Percentiles rank a stretch among this genome's conserved stretches.
Conservation (phyloP, 2,329 filamentous ascomycete species). For the Juglanconis oblonga region DNA sequence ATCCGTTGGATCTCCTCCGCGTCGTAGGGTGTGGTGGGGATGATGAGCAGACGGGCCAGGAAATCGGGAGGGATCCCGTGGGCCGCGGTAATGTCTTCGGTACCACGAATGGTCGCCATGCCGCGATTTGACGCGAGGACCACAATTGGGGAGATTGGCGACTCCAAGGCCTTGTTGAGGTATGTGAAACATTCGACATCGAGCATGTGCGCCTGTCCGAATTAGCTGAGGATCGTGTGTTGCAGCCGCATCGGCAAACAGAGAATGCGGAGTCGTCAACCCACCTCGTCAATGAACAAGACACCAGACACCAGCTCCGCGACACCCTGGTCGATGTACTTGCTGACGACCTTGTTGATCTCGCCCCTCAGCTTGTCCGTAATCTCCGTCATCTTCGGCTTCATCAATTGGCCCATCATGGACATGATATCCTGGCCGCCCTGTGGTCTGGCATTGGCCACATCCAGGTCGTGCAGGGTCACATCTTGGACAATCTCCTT, state of each 20-base stretch:
- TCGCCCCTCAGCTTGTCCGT: conserved; percentile 93
- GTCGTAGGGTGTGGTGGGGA: conserved; percentile 88
- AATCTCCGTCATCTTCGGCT: conserved; percentile 99
- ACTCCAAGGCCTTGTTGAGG: conserved; percentile 96
- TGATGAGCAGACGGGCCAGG: conserved; percentile 87
- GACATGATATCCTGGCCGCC: conserved; percentile 99
- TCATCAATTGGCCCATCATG: conserved; percentile 99
- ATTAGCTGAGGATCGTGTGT: conserved; percentile 19
- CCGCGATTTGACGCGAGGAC: conserved; percentile 97
- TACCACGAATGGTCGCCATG: conserved; percentile 87
- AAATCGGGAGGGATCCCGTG: conserved; percentile 95
- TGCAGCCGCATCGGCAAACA: conserved; percentile 2
- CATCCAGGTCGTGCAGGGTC: conserved; percentile 92
- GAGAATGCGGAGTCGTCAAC: conserved; percentile 15
- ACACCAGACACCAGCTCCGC: conserved; percentile 98
- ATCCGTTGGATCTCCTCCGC: conserved; percentile 90
- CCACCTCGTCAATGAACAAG: conserved; percentile 96
- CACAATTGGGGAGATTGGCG: conserved; percentile 90
- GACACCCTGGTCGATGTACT: conserved; percentile 97
- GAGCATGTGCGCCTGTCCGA: conserved; percentile 87
- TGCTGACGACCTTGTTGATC: conserved; percentile 99
- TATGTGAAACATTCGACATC: conserved; percentile 99
- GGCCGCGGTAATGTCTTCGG: conserved; percentile 75
- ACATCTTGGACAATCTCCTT: conserved; percentile 99
- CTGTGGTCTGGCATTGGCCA: conserved; percentile 92